phyloP scores from a whole-genome alignment of 768 basidiomycete genomes.

The Naganishia antarctica region DNA sequence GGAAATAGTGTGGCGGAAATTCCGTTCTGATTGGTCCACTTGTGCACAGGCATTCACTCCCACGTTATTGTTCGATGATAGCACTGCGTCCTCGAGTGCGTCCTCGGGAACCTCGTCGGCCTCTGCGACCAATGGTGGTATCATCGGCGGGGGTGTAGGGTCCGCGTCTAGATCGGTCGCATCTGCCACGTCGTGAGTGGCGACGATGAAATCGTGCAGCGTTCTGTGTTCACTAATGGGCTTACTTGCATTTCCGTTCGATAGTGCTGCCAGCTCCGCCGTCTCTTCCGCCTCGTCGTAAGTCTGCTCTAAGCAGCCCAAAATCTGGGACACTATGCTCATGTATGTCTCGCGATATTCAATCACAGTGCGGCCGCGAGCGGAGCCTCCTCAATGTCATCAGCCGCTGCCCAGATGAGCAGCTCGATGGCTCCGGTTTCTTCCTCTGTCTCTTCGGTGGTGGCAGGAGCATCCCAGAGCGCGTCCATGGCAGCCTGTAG shows the following conservation, averaged over 20 bases:
- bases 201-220: no score
- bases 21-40: neutral
- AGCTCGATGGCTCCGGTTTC: conserved; percentile 17
- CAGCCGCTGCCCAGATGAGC: conserved; percentile 2
- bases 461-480: conserved; percentile 17
- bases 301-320: no score
- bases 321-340: no score
- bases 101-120: conserved; percentile 2
- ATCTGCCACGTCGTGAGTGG: conserved; percentile 11
- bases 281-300: conserved; percentile 16
- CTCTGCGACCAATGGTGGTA: conserved; percentile 3
- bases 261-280: no score
- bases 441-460: conserved; percentile 16
- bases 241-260: no score
- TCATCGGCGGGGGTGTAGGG: conserved; percentile 27
- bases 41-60: conserved; percentile 23
- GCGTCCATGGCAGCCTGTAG: conserved; percentile 1
- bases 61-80: conserved; percentile 32
- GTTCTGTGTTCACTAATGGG: no score
- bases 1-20: no score
- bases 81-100: conserved; percentile 16
- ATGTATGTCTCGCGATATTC: no score
- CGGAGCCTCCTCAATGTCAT: no score
- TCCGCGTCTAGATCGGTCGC: neutral
- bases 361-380: no score